A percentile compares a stretch with the other conserved stretches of the same genome.
Conservation (phyloP, 2,329 filamentous ascomycete genomes). For the Magnaporthiopsis incrustans region DNA sequence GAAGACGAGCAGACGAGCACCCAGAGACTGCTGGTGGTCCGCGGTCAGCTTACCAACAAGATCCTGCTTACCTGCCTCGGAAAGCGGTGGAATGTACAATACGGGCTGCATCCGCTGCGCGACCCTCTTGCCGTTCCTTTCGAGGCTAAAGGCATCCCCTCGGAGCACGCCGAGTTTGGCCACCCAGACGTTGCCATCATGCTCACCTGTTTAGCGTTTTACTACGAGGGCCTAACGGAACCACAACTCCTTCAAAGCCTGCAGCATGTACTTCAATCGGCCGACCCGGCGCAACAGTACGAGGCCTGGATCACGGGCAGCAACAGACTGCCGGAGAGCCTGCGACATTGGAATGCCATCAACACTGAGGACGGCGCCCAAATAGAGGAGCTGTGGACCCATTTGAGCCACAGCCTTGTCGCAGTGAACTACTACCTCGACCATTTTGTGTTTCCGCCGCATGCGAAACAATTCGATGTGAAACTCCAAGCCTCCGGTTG, state of each 20-base stretch:
- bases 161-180: slow-evolving; percentile 50
- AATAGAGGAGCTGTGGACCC: slow-evolving; percentile 39
- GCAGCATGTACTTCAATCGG: slow-evolving; percentile 35
- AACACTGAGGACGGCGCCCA: slow-evolving; percentile 45
- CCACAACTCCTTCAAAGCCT: slow-evolving; percentile 41
- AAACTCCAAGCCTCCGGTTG: slow-evolving; percentile 61
- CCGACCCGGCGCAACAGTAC: slow-evolving; percentile 46
- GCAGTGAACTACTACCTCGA: slow-evolving; percentile 57
- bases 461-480: slow-evolving; percentile 52
- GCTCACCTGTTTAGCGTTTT: slow-evolving; percentile 48
- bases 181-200: slow-evolving; percentile 51
- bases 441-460: slow-evolving; percentile 49
- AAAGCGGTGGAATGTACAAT: slow-evolving; percentile 60
- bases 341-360: slow-evolving; percentile 44
- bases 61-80: slow-evolving; percentile 46
- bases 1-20: no score
- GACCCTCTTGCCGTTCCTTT: slow-evolving; percentile 49
- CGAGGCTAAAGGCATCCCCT: slow-evolving; percentile 49
- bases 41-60: slow-evolving; percentile 47
- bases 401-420: slow-evolving; percentile 41
- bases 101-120: slow-evolving; percentile 40
- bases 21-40: slow-evolving; percentile 19
- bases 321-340: slow-evolving; percentile 28
- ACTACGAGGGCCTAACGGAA: slow-evolving; percentile 45
- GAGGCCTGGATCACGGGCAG: slow-evolving; percentile 34